Base-by-base conservation (phyloP, 202 grass and related monocot species). In the Digitaria exilis region DNA sequence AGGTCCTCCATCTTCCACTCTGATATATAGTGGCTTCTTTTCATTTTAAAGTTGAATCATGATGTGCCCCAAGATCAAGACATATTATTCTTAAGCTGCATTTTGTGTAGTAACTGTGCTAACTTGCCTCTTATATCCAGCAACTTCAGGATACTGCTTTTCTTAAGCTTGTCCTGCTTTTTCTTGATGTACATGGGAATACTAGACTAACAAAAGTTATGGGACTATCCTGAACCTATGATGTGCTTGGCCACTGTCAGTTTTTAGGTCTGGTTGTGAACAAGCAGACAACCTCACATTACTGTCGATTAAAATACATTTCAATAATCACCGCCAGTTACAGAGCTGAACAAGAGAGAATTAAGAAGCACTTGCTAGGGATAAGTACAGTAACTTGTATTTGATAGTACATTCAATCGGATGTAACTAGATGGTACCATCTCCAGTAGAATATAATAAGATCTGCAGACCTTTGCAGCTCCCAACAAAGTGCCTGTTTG, bases 351-450 rank as follows among this genome's bases (percentile, higher is more conserved):
- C n/a, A n/a, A n/a, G 8, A 58, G 50, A 66, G n/a, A n/a, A n/a
- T n/a, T 59, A 57, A 79, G 59, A 12, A 74, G 39, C 57, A 83
- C 51, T 83, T 63, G 42, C 50, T 90, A 75, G 84, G 88, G 79
- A 86, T 86, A 44, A 74, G 74, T 83, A 82, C 73, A 82, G 25
- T 16, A 44, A n/a, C 30, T 67, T 43, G 48, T 41, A 66, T 86
- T 86, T 60, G 16, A 31, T 79, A 52, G 17, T 79, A 46, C 58
- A 56, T 63, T 56, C 32, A 44, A 34, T 71, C 73, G 73, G 83
- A 86, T 82, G 49, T 64, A 60, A 49, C 72, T 85, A 46, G 48
- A 18, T 57, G 41, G 5, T 77, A 58, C 66, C 46, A 66, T 78
- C 65, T 50, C 57, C 32, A 82, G 65, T 45, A 46, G 55, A 71